Evolutionary conservation across 2,329 filamentous ascomycete genomes (phyloP).

Genomic region (Alternaria arbusti): DNA sequence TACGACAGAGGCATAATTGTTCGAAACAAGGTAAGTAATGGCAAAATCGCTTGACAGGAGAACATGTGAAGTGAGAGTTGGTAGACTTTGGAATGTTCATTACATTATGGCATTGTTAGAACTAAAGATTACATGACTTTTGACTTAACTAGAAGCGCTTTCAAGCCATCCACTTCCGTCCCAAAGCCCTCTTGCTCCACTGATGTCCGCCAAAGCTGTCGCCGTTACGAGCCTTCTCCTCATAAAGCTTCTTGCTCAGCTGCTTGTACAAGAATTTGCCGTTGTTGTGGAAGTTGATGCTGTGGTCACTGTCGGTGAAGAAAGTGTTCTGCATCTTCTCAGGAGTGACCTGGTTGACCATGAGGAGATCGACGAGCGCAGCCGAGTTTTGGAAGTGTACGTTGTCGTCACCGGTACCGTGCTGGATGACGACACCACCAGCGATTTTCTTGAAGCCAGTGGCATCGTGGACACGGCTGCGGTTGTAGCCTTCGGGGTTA

Average conservation of each 20-base stretch:
- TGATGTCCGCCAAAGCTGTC: conserved; percentile 51
- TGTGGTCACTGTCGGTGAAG: conserved; percentile 71
- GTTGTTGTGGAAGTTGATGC: conserved; percentile 65
- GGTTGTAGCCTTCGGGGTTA: conserved; percentile 67
- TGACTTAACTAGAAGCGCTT: not conserved
- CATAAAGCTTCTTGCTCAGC: conserved; percentile 65
- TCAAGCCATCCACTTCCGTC: conserved; percentile 20
- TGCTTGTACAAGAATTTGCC: conserved; percentile 66
- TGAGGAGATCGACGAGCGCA: conserved; percentile 66
- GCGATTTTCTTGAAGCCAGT: conserved; percentile 68
- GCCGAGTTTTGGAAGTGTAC: conserved; percentile 74
- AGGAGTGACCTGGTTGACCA: conserved; percentile 64
- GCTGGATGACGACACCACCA: conserved; percentile 67
- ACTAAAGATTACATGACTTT: not conserved
- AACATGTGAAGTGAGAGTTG: not conserved
- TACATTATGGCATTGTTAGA: not conserved
- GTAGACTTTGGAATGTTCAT: not conserved
- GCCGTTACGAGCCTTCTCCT: conserved; percentile 63
- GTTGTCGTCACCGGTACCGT: conserved; percentile 74
- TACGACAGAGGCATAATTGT: not conserved
- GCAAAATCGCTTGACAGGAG: not conserved
- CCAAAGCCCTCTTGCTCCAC: conserved; percentile 52
- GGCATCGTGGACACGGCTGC: conserved; percentile 63
- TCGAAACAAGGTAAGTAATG: not conserved
- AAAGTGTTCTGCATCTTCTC: conserved; percentile 68